Base-by-base conservation (phyloP, 495 filamentous ascomycete genomes). In the Cercophora sp. region DNA sequence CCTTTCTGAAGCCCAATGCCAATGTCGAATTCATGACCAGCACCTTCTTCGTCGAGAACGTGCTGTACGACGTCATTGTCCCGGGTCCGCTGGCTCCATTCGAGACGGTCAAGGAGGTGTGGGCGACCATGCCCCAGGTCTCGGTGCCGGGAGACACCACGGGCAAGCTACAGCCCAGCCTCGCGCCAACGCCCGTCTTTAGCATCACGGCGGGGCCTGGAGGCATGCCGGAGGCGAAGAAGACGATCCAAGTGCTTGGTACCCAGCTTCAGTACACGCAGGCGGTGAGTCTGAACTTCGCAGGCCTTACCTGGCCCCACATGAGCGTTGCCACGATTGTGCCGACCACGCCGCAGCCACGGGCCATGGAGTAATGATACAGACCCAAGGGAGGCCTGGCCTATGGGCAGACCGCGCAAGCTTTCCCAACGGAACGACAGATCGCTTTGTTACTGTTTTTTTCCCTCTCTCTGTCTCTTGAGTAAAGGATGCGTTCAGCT, bases 81-180 rank as follows among this genome's bases (percentile, higher is more conserved):
- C 15, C 15, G 41, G 41, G 41, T 20, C 41, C 41, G 20, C 22
- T 44, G 15, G 8, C 15, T 8, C 10, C 10, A 8, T 8, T 8
- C 19, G 41, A 44, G 41, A 44, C 41, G 22, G 41, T 44, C 15
- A 44, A 25, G 22, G 41, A 44, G 41, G 41, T 44, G 4, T 44
- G 41, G 41, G 41, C 41, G 4, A 44, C 41, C 22, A 44, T 44
- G 41, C 41, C 41, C 4, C 11, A 40, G 36, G 36, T 40, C 36
- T 40, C 36, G 36, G 36, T 40, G 8, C 36, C 36, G 18, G 36
- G 36, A 8, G 11, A 40, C 6, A 40, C 6, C 36, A 32, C 6
- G 29, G 36, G 36, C 36, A 40, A 40, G 36, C 10, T n/a, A 15
- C 41, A 25, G 41, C n/a, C 16, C 41, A 44, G 41, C 22, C 41